Base-by-base conservation (phyloP, 768 basidiomycete species). In the Amanita exitialis region DNA sequence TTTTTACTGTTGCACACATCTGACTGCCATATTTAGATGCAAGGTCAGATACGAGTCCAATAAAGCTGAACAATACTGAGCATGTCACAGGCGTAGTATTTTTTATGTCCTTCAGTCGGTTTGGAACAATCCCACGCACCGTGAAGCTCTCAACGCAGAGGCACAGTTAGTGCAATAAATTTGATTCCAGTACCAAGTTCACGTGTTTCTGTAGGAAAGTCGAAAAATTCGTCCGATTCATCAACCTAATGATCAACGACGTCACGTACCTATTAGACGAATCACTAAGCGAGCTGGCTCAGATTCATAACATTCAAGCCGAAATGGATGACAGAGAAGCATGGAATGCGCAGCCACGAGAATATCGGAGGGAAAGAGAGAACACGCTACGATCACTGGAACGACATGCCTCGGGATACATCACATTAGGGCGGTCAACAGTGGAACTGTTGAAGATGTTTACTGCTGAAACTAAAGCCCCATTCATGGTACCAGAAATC, bases 211-310 rank as follows among this genome's bases (percentile, higher is more conserved):
- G 16, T 53, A 94, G 90, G 56, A 80, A 91, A 61, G 83, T 89
- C 44, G 91, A 96, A 58, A 87, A 90, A 66, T 98, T 98, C 64
- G 84, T 98, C 48, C 83, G 85, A 51, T 98, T 99, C 65, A 79
- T 94, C 69, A 98, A 99, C 69, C 73, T 97, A 59, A 88, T 98
- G 81, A 96, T 98, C 72, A 97, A 96, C 75, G 96, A 99, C 59
- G 92, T 95, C 49, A 98, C 95, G 7, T 98, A 93, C 66, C 86
- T 97, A 47, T 83, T 99, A 78, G 93, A 98, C 63, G 96, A 99
- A 61, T 95, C 92, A 7, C 74, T 98, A 44, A 82, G 82, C 58
- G 89, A 94, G 56, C 75, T 99, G 46, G 75, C 81, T 9, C 89
- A 95, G 62, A 96, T 99, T 56, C 82, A 87, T 63, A 82, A 78